phyloP scores from a whole-genome alignment of 441 rosid genomes.

The Pelargonium myrrhifolium region DNA sequence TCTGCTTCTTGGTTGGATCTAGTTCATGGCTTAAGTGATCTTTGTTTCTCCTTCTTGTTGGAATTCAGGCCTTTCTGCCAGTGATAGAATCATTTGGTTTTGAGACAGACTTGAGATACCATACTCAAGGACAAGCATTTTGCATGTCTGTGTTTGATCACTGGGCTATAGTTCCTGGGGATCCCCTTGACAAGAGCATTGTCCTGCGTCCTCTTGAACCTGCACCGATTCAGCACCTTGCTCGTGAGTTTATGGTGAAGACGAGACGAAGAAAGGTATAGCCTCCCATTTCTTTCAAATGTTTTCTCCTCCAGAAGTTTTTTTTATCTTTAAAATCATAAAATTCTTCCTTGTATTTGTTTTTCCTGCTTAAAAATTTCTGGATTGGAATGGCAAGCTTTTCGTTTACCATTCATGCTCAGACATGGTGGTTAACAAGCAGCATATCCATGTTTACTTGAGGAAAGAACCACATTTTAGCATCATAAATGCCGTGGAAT shows the following conservation, averaged over 20 bases:
- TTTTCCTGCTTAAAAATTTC: too few relatives aligned
- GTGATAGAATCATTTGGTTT: constrained; percentile 86
- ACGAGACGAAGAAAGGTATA: constrained; percentile 81
- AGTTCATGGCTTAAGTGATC: not conserved
- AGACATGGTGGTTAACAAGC: too few relatives aligned
- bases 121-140: constrained; percentile 87
- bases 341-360: too few relatives aligned
- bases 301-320: too few relatives aligned
- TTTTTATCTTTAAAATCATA: too few relatives aligned
- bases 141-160: constrained; percentile 72
- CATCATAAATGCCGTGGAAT: not conserved
- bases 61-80: constrained; percentile 66
- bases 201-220: constrained; percentile 79
- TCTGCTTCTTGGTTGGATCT: too few relatives aligned
- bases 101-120: constrained; percentile 81
- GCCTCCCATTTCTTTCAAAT: not conserved
- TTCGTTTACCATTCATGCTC: too few relatives aligned
- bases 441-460: too few relatives aligned
- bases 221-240: constrained; percentile 82
- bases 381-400: too few relatives aligned
- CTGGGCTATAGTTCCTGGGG: constrained; percentile 91
- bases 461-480: too few relatives aligned
- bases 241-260: constrained; percentile 93
- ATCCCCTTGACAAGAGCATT: constrained; percentile 83
- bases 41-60: constrained; percentile 4